A percentile compares a stretch with the other conserved stretches of the same genome.
Conservation (phyloP, 495 filamentous ascomycete genomes). For the Lophiotrema nucula region DNA sequence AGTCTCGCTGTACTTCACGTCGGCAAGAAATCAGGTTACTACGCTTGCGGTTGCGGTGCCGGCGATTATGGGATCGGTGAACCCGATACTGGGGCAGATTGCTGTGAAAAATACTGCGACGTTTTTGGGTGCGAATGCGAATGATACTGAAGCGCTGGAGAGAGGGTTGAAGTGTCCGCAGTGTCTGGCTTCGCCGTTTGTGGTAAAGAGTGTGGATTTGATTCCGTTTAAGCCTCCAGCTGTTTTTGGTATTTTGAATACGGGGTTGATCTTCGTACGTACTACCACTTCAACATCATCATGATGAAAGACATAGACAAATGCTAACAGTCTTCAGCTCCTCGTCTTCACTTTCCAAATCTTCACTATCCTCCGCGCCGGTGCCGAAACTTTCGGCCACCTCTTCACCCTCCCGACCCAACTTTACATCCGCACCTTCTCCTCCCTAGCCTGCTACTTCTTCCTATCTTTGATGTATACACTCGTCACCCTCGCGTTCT, state of each 20-base stretch:
- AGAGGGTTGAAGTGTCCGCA: background rate
- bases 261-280: background rate
- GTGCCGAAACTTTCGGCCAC: background rate
- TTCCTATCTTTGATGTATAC: background rate
- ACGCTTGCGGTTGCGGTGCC: background rate
- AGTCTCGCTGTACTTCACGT: background rate
- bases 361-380: background rate
- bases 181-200: background rate
- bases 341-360: background rate
- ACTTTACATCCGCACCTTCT: background rate
- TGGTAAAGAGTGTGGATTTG: background rate
- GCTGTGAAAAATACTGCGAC: background rate
- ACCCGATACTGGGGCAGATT: background rate
- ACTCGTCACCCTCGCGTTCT: background rate
- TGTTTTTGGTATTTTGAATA: background rate
- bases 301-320: background rate
- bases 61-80: background rate
- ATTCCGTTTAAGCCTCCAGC: background rate
- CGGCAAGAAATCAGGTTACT: background rate
- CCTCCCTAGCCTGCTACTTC: background rate
- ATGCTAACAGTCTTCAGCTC: too few species aligned
- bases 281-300: background rate
- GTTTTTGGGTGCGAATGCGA: background rate
- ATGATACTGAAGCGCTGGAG: background rate
- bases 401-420: background rate